phyloP scores from a whole-genome alignment of 768 basidiomycete species.

The Boletus insuetus region DNA sequence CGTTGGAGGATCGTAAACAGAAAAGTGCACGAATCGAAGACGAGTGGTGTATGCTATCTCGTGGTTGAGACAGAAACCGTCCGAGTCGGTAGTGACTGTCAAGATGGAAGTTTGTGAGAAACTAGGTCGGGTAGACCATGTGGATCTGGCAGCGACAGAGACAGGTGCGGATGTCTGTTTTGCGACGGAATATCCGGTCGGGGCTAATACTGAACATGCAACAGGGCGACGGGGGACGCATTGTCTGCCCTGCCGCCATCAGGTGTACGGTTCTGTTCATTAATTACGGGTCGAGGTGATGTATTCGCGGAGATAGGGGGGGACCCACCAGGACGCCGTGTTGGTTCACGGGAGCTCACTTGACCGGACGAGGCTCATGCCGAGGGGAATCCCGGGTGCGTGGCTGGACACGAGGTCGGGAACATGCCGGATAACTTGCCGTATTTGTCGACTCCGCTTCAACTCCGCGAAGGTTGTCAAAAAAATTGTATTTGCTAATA shows the following conservation, averaged over 20 bases:
- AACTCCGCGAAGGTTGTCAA: constrained; percentile 23
- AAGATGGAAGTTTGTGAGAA: constrained; percentile 6
- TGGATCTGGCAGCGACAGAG: too few relatives aligned
- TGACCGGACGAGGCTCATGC: neutral
- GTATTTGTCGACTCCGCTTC: constrained; percentile 8
- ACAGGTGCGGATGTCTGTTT: too few relatives aligned
- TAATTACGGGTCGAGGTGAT: neutral
- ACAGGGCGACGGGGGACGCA: too few relatives aligned
- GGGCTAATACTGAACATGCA: too few relatives aligned
- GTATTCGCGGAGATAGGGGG: neutral
- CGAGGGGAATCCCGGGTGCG: constrained; percentile 8
- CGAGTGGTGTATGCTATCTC: too few relatives aligned
- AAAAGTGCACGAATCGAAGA: constrained; percentile 7
- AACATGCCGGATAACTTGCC: constrained; percentile 10
- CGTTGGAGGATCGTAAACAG: constrained; percentile 18
- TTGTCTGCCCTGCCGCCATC: too few relatives aligned
- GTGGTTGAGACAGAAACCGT: too few relatives aligned
- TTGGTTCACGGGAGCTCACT: constrained; percentile 6
- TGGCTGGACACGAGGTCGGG: constrained; percentile 16
- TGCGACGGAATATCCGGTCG: too few relatives aligned
- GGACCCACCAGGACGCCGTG: neutral
- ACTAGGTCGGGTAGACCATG: too few relatives aligned
- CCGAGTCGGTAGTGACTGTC: neutral
- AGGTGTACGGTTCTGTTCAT: too few relatives aligned
- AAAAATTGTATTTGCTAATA: constrained; percentile 13